Base-by-base conservation (phyloP, 2,329 filamentous ascomycete genomes). In the Lizonia empirigonia region DNA sequence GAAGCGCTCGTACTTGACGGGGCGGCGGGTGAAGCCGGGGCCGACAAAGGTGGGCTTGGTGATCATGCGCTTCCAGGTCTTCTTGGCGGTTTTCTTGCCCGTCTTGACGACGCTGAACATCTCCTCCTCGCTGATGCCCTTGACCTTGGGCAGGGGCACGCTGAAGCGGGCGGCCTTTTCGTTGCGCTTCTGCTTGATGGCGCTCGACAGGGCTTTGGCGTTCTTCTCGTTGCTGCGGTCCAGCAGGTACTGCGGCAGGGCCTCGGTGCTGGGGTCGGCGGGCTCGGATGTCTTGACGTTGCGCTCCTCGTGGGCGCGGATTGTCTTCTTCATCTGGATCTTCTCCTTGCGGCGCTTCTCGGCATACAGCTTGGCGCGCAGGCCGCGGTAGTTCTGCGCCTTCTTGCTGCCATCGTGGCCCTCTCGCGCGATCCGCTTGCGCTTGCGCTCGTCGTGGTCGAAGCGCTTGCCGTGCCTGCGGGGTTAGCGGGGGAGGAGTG, bases 31-130 rank as follows among this genome's bases (percentile, higher is more conserved):
- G 74, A 96, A 97, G 65, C 96, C 91, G 26, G 84, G 85, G 0
- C 92, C 93, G 18, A 97, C 93, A 73, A 97, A 97, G 0, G 90
- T 91, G 8, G 88, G 88, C 76, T 91, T 89, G 13, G 86, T 91
- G 54, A 90, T 86, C 81, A 84, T 86, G 27, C 86, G 76, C 78
- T 89, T 89, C 87, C 87, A 81, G 50, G 81, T 81, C 82, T 94
- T 95, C 84, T 95, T 91, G 49, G 86, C 82, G 2, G 87, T 91
- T 82, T 96, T 97, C 56, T 67, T 69, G 66, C 94, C 93, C 24
- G 93, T 97, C 79, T 91, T 91, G 68, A 97, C 86, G 12, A 96
- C 92, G 77, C 90, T 93, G 81, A 97, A 97, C 88, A 97, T 67
- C 79, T 96, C 93, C 81, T 96, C 91, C 79, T 97, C 93, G 62